These are phyloP conservation scores for Hymenoscyphus scutula DNA, from an alignment of 2,329 filamentous ascomycete genomes.

Conservation along the genomic window DNA sequence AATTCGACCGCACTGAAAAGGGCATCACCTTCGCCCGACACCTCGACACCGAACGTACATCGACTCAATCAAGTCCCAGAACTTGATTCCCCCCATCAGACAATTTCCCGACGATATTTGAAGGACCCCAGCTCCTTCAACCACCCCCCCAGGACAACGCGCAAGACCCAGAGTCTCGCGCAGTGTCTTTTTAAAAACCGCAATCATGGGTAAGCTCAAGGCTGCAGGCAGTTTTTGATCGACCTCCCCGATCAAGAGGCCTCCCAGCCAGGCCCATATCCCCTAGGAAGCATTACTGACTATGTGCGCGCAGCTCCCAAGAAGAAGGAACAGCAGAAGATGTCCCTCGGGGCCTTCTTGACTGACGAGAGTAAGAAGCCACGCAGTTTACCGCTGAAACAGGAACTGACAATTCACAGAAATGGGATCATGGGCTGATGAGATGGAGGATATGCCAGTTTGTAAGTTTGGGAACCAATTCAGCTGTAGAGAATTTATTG, in stretches of 20 bases:
- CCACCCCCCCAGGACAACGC: constrained; percentile 28
- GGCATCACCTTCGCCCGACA: constrained; percentile 15
- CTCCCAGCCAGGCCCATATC: background rate
- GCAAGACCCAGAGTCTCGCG: constrained; percentile 39
- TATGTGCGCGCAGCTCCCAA: constrained; percentile 67
- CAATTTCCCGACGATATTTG: constrained; percentile 11
- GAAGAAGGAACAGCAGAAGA: constrained; percentile 84
- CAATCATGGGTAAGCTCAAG: constrained; percentile 58
- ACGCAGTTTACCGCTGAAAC: constrained; percentile 28
- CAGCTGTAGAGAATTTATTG: constrained; percentile 10
- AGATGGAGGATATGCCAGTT: constrained; percentile 75
- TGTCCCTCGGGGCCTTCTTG: constrained; percentile 97
- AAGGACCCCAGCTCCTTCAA: constrained; percentile 29
- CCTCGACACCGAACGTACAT: constrained; percentile 11
- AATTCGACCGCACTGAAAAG: constrained; percentile 5
- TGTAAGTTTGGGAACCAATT: constrained; percentile 31
- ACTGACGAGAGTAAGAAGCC: constrained; percentile 75
- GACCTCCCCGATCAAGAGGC: background rate
- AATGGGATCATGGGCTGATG: constrained; percentile 95
- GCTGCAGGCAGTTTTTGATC: constrained; percentile 18
- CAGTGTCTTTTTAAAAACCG: constrained; percentile 46
- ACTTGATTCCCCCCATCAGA: constrained; percentile 21
- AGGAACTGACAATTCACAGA: constrained; percentile 46
- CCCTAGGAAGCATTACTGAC: constrained; percentile 42
- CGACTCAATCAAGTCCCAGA: constrained; percentile 24